Evolutionary conservation across 805 yeast species (phyloP).

Genomic region (Yamadazyma sp.): DNA sequence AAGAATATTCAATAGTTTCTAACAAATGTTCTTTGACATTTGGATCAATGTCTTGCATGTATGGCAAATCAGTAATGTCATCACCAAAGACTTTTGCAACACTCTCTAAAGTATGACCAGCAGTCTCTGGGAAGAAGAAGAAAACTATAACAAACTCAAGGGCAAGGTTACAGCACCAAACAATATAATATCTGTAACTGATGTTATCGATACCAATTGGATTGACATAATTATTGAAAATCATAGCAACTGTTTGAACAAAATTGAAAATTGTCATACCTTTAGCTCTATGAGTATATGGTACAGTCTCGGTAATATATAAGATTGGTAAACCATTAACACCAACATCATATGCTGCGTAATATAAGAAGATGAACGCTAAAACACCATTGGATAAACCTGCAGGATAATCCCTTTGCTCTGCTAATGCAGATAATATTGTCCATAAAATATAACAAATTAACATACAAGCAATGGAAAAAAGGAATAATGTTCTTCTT

Average conservation of each 20-base stretch:
- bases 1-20: constrained; percentile 3
- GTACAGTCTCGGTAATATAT: constrained; percentile 43
- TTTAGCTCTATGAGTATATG: constrained; percentile 39
- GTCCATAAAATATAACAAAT: constrained; percentile 25
- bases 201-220: constrained; percentile 41
- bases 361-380: constrained; percentile 23
- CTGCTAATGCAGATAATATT: constrained; percentile 20
- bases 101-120: constrained; percentile 43
- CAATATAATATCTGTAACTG: constrained; percentile 44
- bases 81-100: constrained; percentile 42
- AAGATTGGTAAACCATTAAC: constrained; percentile 46
- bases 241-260: constrained; percentile 16
- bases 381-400: constrained; percentile 17
- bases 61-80: constrained; percentile 11
- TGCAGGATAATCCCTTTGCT: constrained; percentile 16
- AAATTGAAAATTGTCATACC: constrained; percentile 32
- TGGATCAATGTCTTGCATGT: not conserved
- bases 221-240: constrained; percentile 29
- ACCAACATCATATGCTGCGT: constrained; percentile 23
- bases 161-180: constrained; percentile 29
- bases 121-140: constrained; percentile 41
- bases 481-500: constrained; percentile 27
- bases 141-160: constrained; percentile 27
- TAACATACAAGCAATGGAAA: constrained; percentile 24
- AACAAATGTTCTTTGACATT: constrained; percentile 6